Conservation (phyloP, 1,139 yeast species). For the Geotrichum fermentans region DNA sequence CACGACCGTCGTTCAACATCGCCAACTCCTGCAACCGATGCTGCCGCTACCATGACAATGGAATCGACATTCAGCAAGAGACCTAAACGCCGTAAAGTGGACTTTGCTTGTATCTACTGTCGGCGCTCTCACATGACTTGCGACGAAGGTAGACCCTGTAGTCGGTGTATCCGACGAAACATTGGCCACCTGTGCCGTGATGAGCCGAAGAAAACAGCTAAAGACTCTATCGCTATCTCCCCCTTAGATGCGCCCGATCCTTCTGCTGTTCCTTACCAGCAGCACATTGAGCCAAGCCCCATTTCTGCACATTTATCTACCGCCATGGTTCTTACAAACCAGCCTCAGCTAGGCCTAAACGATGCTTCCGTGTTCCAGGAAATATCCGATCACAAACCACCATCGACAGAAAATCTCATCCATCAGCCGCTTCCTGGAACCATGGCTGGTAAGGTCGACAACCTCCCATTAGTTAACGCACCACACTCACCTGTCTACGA, state of each 20-base stretch:
- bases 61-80: too few species aligned
- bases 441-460: background rate
- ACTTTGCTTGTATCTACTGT: conserved; percentile 80
- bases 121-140: conserved; percentile 93
- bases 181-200: conserved; percentile 88
- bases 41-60: too few species aligned
- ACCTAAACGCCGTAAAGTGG: conserved; percentile 31
- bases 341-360: conserved; percentile 7
- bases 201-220: conserved; percentile 43
- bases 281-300: conserved; percentile 15
- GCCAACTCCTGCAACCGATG: too few species aligned
- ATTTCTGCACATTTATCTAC: conserved; percentile 19
- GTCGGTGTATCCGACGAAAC: conserved; percentile 78
- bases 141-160: conserved; percentile 73
- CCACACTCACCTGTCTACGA: conserved; percentile 16
- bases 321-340: conserved; percentile 21
- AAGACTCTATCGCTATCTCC: conserved; percentile 4
- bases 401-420: background rate
- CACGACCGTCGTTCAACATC: too few species aligned
- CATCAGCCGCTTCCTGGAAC: background rate
- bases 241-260: background rate
- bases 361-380: conserved; percentile 18
- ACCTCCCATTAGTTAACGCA: conserved; percentile 1
- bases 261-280: background rate
- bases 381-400: conserved; percentile 2